Evolutionary conservation across 2,329 filamentous ascomycete genomes (phyloP).

Genomic region (Hypoxylon sp.): DNA sequence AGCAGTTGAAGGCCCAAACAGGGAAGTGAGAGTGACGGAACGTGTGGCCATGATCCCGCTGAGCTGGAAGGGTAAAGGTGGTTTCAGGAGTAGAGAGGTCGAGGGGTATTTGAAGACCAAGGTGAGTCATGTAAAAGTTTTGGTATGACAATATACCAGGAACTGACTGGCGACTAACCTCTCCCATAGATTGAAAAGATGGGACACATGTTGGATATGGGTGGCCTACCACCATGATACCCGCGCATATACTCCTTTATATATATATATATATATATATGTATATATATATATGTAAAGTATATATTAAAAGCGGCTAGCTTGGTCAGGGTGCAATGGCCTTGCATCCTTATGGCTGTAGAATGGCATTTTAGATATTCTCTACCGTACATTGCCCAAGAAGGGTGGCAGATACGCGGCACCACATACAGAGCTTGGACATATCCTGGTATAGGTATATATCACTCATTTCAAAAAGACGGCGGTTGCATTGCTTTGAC

Average conservation of each 20-base stretch:
- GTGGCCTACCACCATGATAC: slow-evolving; percentile 49
- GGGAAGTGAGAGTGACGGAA: slow-evolving; percentile 90
- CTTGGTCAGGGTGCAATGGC: background rate
- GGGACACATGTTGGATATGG: slow-evolving; percentile 82
- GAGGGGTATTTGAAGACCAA: slow-evolving; percentile 96
- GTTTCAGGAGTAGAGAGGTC: slow-evolving; percentile 89
- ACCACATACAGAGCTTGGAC: background rate
- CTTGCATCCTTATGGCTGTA: background rate
- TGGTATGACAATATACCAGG: background rate
- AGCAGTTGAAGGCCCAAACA: slow-evolving; percentile 90
- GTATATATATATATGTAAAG: too few relatives aligned
- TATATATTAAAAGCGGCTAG: background rate
- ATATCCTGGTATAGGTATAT: background rate
- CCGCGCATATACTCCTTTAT: background rate
- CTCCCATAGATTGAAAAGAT: slow-evolving; percentile 82
- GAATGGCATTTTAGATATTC: slow-evolving; percentile 6
- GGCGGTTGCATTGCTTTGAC: background rate
- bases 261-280: too few relatives aligned
- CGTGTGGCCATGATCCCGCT: slow-evolving; percentile 95
- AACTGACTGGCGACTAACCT: slow-evolving; percentile 16
- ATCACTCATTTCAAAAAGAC: background rate
- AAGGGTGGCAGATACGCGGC: background rate
- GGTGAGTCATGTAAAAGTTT: slow-evolving; percentile 67
- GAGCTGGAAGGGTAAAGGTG: slow-evolving; percentile 89
- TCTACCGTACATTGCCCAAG: background rate